phyloP scores from a whole-genome alignment of 2,329 filamentous ascomycete genomes.

The Ceratocystis cubensis region DNA sequence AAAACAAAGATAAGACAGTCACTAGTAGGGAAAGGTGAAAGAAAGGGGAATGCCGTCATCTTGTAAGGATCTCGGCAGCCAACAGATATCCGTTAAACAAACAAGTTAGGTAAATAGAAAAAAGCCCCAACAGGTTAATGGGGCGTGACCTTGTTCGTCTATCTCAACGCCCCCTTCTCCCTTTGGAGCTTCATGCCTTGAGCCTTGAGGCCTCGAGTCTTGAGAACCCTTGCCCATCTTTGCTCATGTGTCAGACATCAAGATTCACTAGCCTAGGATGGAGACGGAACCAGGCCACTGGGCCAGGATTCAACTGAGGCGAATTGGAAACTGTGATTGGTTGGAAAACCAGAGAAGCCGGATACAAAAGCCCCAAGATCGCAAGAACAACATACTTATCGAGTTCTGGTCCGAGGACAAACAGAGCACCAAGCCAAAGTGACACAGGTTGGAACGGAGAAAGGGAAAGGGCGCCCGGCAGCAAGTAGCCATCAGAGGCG shows the following conservation, averaged over 20 bases:
- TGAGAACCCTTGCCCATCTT: background rate
- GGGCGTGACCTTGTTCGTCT: background rate
- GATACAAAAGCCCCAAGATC: background rate
- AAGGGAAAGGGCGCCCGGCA: background rate
- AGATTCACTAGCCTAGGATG: background rate
- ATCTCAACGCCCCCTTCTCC: background rate
- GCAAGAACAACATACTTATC: background rate
- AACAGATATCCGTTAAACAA: background rate
- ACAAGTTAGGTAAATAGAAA: background rate
- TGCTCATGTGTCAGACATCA: background rate
- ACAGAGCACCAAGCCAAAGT: background rate
- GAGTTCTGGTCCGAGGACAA: background rate
- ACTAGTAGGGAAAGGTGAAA: background rate
- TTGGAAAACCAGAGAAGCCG: background rate
- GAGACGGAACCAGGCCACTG: background rate
- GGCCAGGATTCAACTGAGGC: background rate
- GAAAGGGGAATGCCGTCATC: conserved; percentile 2
- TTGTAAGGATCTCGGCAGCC: background rate
- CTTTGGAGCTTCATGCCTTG: background rate
- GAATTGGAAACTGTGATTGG: background rate
- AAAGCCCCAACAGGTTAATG: background rate
- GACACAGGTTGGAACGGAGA: background rate
- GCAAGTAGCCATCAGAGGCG: background rate
- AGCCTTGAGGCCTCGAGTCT: background rate
- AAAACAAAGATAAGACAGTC: background rate